These are phyloP conservation scores for Populus tremula DNA, from an alignment of 345 rosid species.

Conservation along the genomic window DNA sequence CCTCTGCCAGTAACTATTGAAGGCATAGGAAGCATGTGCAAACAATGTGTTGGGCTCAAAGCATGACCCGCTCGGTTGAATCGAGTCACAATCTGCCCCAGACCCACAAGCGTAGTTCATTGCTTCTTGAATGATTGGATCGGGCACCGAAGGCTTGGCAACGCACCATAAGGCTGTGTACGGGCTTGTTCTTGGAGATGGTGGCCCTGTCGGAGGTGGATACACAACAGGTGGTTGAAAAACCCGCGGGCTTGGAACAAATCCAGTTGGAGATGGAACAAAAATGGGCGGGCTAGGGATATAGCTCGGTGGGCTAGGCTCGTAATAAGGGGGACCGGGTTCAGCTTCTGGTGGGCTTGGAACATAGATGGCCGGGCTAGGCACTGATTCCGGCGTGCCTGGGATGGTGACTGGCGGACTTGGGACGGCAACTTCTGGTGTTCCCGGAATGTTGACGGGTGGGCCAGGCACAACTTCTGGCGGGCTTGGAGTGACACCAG, in stretches of 20 bases:
- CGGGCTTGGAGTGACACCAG: constrained; percentile 13
- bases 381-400: not conserved
- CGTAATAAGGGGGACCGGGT: constrained; percentile 12
- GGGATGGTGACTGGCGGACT: constrained; percentile 21
- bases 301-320: constrained; percentile 30
- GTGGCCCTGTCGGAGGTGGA: constrained; percentile 77
- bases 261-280: constrained; percentile 26
- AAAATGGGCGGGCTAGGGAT: constrained; percentile 36
- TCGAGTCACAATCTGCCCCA: constrained; percentile 76
- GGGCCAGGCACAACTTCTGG: constrained; percentile 23
- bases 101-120: constrained; percentile 93
- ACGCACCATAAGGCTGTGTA: constrained; percentile 75
- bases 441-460: constrained; percentile 13
- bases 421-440: constrained; percentile 22
- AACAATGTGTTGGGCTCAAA: constrained; percentile 68
- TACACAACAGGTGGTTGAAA: constrained; percentile 71
- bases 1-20: constrained; percentile 92
- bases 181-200: constrained; percentile 42
- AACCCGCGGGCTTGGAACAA: constrained; percentile 42
- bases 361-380: not conserved
- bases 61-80: constrained; percentile 65
- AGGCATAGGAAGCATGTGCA: constrained; percentile 89
- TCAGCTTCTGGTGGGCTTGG: constrained; percentile 4
- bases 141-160: constrained; percentile 92
- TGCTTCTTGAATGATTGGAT: constrained; percentile 88